Conservation (phyloP, 768 basidiomycete species). For the Boletus fagicola region DNA sequence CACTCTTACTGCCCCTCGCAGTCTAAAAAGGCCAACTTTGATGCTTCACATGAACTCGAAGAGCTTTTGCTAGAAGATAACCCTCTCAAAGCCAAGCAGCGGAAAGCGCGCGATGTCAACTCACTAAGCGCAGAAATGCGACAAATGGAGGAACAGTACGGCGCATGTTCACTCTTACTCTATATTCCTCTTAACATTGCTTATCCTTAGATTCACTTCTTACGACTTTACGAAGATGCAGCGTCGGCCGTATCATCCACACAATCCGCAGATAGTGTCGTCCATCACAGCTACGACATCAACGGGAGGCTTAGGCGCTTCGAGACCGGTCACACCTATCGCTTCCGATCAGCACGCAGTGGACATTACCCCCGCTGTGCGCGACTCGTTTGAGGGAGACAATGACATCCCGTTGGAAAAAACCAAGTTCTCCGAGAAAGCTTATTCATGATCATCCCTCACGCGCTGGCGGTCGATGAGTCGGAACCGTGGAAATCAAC, state of each 20-base stretch:
- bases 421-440: conserved; percentile 44
- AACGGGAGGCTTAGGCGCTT: conserved; percentile 65
- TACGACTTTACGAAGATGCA: conserved; percentile 94
- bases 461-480: not conserved
- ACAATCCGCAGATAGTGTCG: conserved; percentile 62
- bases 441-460: conserved; percentile 41
- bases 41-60: conserved; percentile 96
- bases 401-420: conserved; percentile 43
- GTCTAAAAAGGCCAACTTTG: conserved; percentile 99
- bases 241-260: conserved; percentile 87
- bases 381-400: conserved; percentile 40
- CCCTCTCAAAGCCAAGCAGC: conserved; percentile 89
- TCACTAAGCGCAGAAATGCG: conserved; percentile 88
- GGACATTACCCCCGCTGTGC: conserved; percentile 41
- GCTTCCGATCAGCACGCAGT: conserved; percentile 44
- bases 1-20: conserved; percentile 32
- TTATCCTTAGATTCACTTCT: conserved; percentile 65
- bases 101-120: conserved; percentile 83
- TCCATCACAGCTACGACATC: conserved; percentile 74
- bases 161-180: conserved; percentile 2
- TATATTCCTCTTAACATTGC: not conserved
- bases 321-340: conserved; percentile 71
- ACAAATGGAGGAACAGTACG: conserved; percentile 97
- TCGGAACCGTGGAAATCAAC: conserved; percentile 1
- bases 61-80: conserved; percentile 96